Evolutionary conservation across 179 eudicot species (phyloP), one percentile per base, ranked within the genome.

Genomic region (Nepenthes alata): DNA sequence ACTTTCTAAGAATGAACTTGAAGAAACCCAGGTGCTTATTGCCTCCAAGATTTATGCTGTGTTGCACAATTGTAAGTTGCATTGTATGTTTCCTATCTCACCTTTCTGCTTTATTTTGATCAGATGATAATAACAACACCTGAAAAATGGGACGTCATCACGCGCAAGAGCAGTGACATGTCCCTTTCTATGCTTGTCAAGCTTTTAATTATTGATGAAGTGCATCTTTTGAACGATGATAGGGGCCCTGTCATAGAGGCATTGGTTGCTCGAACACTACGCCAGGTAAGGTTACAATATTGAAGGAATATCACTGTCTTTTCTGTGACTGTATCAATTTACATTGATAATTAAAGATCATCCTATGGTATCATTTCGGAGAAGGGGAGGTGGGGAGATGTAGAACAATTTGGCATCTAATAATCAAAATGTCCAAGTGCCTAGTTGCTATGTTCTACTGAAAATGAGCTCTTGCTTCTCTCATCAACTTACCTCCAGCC

Each of bases 111-210:
- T 25, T 35, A 54, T 72, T 60, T 74, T 48, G 36, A 66, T 72
- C 79, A 93, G 97, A 93, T 93, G 97, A 93, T 93, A 74, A 97
- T 93, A 73, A 93, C 98, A 38, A 93, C 98, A 55, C 98, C 98
- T 66, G 98, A 93, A 76, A 93, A 93, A 75, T 89, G 98, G 98
- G 98, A 93, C 58, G 98, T 93, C 69, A 89, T 93, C 70, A 93
- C 98, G 49, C 98, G 98, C 64, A 93, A 93, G 81, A 93, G 98
- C 77, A 93, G 95, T 51, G 98, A 93, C 67, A 93, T 93, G 98
- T 78, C 98, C 50, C 91, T 93, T 64, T 86, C 98, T 48, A 83
- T 81, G 98, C 87, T 93, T 9, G 98, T 93, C 69, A 93, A 89
- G 75, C 98, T 93, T 64, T 64, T 93, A 63, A 89, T 93, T 60